Evolutionary conservation across 345 rosid species (phyloP), one percentile per base, ranked within the genome.

Genomic region (Acer saccharum): DNA sequence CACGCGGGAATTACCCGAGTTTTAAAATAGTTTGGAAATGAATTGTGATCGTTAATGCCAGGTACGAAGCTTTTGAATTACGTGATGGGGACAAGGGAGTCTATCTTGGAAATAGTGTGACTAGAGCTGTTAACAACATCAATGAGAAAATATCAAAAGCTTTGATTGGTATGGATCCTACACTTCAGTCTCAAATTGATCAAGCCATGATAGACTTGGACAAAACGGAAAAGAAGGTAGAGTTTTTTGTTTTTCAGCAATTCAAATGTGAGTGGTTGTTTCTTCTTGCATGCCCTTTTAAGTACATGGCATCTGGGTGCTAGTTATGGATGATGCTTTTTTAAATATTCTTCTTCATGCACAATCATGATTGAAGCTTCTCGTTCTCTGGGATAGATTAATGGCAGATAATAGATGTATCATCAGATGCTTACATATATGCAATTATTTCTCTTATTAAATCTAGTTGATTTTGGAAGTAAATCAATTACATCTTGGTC

Each of bases 191-290:
- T 76, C 98, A 94, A 79, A 93, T 92, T 74, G 98, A 96, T 83
- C 99, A 94, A 74, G 99, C 99, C 65, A 91, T 96, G 97, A 94
- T 86, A 72, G 99, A 96, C 85, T 87, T 94, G 89, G 98, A 96
- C 83, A 96, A 87, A 87, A 89, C 98, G 7, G 99, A 94, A 83
- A 94, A 90, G 89, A 96, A 94, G 98, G 99, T 92, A 65, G 41
- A 27, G 16, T 44, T 57, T 71, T 27, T 16, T 2, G 9, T 44
- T 35, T 46, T 54, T 58, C 18, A 14, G 54, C 43, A 1, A 48
- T 43, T 55, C 3, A 27, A 18, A 35, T 71, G 68, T 60, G n/a
- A 44, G 72, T 4, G 46, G 54, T 54, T 50, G 65, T 60, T 68
- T 62, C 20, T 44, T 41, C 50, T 41, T 58, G 35, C 52, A 27